Base-by-base conservation (phyloP, 257 asterid genomes). In the Fraxinus pennsylvanica region DNA sequence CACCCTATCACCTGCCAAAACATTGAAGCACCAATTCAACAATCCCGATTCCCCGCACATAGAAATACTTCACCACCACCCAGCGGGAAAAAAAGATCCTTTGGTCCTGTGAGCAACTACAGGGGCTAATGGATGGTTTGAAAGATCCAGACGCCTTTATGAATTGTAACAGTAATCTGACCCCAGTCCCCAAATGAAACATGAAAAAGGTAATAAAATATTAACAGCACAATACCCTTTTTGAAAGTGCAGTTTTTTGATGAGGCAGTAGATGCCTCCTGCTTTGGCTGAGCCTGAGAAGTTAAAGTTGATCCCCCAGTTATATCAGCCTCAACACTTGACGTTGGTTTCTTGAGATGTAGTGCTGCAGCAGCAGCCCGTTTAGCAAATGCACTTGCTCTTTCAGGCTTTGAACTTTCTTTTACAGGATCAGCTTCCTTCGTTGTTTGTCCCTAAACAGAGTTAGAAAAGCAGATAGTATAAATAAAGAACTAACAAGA, bases 1-100 rank as follows among this genome's bases (percentile, higher is more conserved):
- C 71, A 94, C 97, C 78, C 92, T 83, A 76, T 94, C 98, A 77
- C 98, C 98, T 94, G 90, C 81, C 82, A 85, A 83, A 75, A 66
- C 71, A 74, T 73, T 27, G 79, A 69, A 59, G 1, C 69, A 57
- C 43, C 38, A 65, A 22, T 6, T 75, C 76, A 75, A 33, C 47
- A 47, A 41, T 41, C 47, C 47, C 9, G 27, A 81, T 22, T 22
- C 35, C 68, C 30, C 13, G 10, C 32, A 3, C 8, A 25, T 25
- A 17, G 35, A 35, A 12, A 10, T 63, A 63, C 19, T 22, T 63
- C 69, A 63, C 6, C 35, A 3, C 35, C 32, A 63, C 35, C 33
- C 35, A 12, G 19, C 2, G 35, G 7, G 35, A n/a, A 54, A 19
- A 54, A 63, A 2, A 25, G 15, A 63, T 63, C 69, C 17, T 63